Evolutionary conservation across 129 eudicot species (phyloP).

Genomic region (Centaurea solstitialis): DNA sequence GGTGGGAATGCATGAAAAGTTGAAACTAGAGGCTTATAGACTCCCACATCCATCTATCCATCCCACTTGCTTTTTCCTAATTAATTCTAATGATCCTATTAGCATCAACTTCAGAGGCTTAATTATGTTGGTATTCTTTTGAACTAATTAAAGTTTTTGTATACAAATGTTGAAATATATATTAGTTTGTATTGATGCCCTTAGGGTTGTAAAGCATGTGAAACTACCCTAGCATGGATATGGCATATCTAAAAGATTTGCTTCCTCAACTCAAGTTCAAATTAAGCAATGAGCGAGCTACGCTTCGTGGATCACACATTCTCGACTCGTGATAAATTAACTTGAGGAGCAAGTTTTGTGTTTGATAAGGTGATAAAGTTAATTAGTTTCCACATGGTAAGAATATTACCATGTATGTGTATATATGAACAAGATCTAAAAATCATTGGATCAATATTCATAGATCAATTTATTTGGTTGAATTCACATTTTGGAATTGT

Average conservation of each 20-base stretch:
- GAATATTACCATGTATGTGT: too few relatives aligned
- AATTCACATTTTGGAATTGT: neutral
- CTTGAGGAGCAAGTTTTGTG: neutral
- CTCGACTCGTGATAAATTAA: neutral
- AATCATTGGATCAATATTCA: too few relatives aligned
- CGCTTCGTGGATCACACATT: too few relatives aligned
- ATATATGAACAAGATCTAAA: too few relatives aligned
- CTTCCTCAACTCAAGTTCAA: neutral
- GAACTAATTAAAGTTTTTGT: neutral
- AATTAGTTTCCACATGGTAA: neutral
- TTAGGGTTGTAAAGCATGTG: neutral
- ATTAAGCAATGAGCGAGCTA: neutral
- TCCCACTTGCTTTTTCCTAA: conserved; percentile 25
- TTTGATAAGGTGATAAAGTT: too few relatives aligned
- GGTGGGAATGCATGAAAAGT: conserved; percentile 47
- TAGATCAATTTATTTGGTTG: neutral
- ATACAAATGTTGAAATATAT: neutral
- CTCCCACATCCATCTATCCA: conserved; percentile 36
- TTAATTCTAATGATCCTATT: conserved; percentile 30
- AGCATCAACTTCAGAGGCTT: conserved; percentile 1
- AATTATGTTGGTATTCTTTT: neutral
- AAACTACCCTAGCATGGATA: neutral
- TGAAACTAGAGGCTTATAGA: conserved; percentile 37
- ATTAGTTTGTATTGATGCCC: neutral
- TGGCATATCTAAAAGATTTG: neutral